Evolutionary conservation across 225 moss, liverwort and hornwort genomes (phyloP).

Genomic region (Neckera pumila): DNA sequence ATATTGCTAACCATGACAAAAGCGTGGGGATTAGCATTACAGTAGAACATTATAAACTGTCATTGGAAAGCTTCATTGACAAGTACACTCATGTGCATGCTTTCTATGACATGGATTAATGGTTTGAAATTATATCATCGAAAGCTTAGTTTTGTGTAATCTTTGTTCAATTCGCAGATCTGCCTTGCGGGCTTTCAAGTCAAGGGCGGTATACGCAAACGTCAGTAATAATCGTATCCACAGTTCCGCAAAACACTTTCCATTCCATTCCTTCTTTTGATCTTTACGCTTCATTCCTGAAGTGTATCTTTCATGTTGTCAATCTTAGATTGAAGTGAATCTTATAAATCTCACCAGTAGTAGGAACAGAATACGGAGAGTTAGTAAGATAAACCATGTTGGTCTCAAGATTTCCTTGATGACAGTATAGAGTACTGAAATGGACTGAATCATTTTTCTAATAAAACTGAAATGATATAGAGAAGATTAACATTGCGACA

Average conservation of each 20-base stretch:
- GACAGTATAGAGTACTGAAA: neutral
- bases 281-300: neutral
- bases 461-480: neutral
- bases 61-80: neutral
- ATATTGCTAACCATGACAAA: neutral
- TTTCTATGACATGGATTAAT: neutral
- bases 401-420: neutral
- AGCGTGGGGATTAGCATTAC: neutral
- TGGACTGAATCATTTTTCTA: neutral
- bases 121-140: neutral
- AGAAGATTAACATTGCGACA: neutral
- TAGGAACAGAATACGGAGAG: neutral
- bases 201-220: constrained; percentile 70
- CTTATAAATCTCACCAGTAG: neutral
- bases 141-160: neutral
- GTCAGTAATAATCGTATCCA: constrained; percentile 92
- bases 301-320: neutral
- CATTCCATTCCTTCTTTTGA: neutral
- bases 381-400: neutral
- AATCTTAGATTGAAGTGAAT: neutral
- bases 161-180: constrained; percentile 44
- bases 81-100: neutral
- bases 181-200: constrained; percentile 75
- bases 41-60: neutral
- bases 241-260: neutral